Conservation (phyloP, 192 early-diverging fungal species). For the Coemansia umbellata region DNA sequence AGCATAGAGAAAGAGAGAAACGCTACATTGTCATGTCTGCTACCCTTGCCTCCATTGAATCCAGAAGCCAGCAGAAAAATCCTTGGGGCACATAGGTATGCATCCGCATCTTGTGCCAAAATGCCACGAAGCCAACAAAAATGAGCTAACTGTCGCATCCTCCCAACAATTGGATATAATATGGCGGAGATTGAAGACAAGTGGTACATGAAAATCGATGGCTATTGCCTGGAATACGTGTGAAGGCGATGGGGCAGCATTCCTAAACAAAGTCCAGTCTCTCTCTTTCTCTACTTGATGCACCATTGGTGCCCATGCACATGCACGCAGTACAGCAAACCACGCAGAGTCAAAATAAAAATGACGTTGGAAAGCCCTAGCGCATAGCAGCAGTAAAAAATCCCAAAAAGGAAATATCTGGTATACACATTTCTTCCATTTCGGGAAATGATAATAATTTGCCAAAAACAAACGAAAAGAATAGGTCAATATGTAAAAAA, state of each 20-base stretch:
- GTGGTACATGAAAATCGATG: no score
- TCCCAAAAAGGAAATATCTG: background rate
- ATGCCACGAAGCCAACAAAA: no score
- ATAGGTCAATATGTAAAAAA: background rate
- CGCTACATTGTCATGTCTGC: background rate
- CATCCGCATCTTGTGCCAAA: background rate
- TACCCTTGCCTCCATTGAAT: background rate
- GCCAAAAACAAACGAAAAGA: background rate
- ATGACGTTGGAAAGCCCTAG: background rate
- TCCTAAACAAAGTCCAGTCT: no score
- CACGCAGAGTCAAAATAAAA: background rate
- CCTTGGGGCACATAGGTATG: no score
- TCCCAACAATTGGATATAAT: no score
- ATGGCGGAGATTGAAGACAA: no score
- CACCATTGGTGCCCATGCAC: no score
- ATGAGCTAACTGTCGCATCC: no score
- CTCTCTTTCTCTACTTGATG: no score
- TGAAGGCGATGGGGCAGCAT: no score
- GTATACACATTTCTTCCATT: background rate
- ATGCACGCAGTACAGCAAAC: slow-evolving; percentile 1
- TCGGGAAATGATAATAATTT: background rate
- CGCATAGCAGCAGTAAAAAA: background rate
- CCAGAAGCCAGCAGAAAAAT: background rate
- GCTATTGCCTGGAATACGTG: no score
- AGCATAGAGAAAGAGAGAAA: no score